These are phyloP conservation scores for Fusarium siculi DNA, from an alignment of 2,329 filamentous ascomycete species.

Conservation along the genomic window DNA sequence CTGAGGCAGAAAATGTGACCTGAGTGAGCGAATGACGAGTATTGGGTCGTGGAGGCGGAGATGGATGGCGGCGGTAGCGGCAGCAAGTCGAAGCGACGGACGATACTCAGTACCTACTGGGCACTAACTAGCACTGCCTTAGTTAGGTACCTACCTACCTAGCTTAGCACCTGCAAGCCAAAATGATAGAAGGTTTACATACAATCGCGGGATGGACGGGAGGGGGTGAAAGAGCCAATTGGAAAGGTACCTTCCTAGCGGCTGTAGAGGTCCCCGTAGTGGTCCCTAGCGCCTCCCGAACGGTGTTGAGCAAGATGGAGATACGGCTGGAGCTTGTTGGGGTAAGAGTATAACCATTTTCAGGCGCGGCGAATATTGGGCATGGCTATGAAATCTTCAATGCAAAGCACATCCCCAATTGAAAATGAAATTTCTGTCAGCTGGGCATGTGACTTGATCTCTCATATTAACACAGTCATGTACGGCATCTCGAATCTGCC, in stretches of 20 bases:
- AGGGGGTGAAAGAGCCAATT: conserved; percentile 21
- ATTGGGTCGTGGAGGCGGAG: conserved; percentile 32
- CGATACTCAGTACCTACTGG: conserved; percentile 1
- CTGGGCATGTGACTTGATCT: not conserved
- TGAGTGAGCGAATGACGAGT: conserved; percentile 28
- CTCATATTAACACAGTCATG: not conserved
- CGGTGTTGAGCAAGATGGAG: not conserved
- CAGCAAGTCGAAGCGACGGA: conserved; percentile 11
- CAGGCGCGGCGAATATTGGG: not conserved
- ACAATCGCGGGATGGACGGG: conserved; percentile 28
- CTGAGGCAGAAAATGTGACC: conserved; percentile 17
- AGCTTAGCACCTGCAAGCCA: conserved; percentile 19
- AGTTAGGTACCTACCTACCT: too few relatives aligned
- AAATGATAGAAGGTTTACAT: conserved; percentile 33
- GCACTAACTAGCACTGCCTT: conserved; percentile 4
- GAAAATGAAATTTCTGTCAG: not conserved
- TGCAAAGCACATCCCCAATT: not conserved
- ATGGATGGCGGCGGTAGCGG: conserved; percentile 12
- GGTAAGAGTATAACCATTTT: not conserved
- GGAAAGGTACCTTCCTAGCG: conserved; percentile 29
- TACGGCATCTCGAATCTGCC: conserved; percentile 23
- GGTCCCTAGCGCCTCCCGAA: conserved; percentile 13
- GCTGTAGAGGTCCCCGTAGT: conserved; percentile 17
- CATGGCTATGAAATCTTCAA: not conserved
- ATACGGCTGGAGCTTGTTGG: not conserved